Base-by-base conservation (phyloP, 2,329 filamentous ascomycete genomes). In the Colletotrichum magnum region DNA sequence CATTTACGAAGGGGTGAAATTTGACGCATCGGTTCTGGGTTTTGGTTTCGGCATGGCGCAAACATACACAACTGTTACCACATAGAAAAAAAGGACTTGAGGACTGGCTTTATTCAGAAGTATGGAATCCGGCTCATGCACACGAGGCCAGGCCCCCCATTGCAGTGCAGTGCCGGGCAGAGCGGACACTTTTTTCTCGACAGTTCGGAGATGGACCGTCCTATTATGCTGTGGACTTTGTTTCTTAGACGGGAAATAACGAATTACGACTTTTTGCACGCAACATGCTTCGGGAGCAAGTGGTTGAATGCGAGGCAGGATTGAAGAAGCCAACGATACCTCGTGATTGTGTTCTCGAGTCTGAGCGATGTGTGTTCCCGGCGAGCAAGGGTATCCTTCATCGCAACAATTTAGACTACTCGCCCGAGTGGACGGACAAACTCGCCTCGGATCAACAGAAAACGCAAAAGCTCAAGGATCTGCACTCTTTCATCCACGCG, bases 11-110 rank as follows among this genome's bases (percentile, higher is more conserved):
- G 51, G 65, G 18, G 50, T 13, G 68, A 47, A 54, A 26, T 41
- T 24, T 58, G 32, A 39, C 63, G 58, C 51, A 66, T 69, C 57
- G 45, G 16, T 15, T 43, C 32, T 39, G n/a, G n/a, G 18, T 26
- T 51, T 48, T 56, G 21, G 18, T 18, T 51, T 45, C 16, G 50
- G 52, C 36, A 41, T 28, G 67, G 57, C 51, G 67, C 57, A 45
- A 28, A 54, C 16, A 52, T 47, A 48, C 64, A 39, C 18, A 52
- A 62, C 24, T 60, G 56, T 60, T 69, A 58, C 62, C 63, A 60
- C 47, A 69, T 69, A 69, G 67, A 69, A 69, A 61, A 69, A 69
- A 61, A 18, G 47, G 18, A 47, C 16, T 18, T 7, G 4, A 7
- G 32, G 5, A 43, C 5, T 12, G 41, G 41, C 16, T 43, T n/a